Conservation (phyloP, 73 alveolate species). For the Blepharisma japonicum region DNA sequence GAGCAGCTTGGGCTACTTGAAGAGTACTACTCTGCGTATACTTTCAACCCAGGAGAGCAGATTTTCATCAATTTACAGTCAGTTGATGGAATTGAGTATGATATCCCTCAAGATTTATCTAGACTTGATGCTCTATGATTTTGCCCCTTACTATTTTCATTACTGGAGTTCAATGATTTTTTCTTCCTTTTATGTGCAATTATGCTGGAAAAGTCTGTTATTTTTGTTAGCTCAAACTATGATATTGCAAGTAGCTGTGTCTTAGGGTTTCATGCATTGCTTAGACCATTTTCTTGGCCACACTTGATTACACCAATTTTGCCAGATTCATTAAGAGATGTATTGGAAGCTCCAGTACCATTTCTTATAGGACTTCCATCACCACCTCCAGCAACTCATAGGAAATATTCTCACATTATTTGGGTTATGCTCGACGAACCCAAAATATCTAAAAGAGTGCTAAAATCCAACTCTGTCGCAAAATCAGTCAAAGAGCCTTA, state of each 20-base stretch:
- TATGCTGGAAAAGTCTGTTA: conserved; percentile 55
- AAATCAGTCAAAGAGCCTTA: conserved; percentile 2
- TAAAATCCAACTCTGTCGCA: not conserved
- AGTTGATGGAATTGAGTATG: not conserved
- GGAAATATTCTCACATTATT: not conserved
- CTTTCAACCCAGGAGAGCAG: too few relatives aligned
- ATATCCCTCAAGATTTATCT: conserved; percentile 20
- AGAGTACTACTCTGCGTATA: too few relatives aligned
- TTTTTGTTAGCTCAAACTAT: conserved; percentile 43
- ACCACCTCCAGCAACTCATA: conserved; percentile 4
- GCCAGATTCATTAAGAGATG: conserved; percentile 55
- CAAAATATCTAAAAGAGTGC: not conserved
- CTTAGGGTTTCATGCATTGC: conserved; percentile 46
- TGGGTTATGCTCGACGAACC: conserved; percentile 30
- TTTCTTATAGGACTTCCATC: conserved; percentile 49
- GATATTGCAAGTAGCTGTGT: conserved; percentile 46
- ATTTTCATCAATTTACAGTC: not conserved
- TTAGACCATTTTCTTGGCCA: conserved; percentile 64
- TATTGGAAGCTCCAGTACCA: conserved; percentile 72
- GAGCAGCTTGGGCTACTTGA: too few relatives aligned
- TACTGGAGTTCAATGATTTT: conserved; percentile 35
- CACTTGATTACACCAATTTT: conserved; percentile 57
- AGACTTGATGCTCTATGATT: conserved; percentile 40
- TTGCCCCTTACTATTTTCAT: conserved; percentile 52
- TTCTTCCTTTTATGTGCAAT: conserved; percentile 37